Evolutionary conservation across 768 basidiomycete genomes (phyloP).

Genomic region (Galerina sulciceps): DNA sequence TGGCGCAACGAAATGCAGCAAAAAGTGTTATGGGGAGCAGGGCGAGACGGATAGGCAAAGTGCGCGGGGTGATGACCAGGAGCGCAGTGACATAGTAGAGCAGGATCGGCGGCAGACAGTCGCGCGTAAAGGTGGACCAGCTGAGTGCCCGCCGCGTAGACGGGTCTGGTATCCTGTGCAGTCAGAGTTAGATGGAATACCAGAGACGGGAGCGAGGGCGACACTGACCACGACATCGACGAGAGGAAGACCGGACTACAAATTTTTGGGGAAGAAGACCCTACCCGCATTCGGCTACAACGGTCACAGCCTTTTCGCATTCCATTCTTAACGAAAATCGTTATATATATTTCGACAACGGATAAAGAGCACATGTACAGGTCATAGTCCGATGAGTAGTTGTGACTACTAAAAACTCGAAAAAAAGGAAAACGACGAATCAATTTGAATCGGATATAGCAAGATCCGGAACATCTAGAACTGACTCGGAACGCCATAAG

Average conservation of each 20-base stretch:
- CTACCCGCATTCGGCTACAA: no score
- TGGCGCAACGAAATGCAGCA: constrained; percentile 44
- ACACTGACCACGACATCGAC: not conserved
- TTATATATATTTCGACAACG: no score
- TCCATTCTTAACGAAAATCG: no score
- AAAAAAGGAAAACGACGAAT: no score
- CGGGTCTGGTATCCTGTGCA: constrained; percentile 7
- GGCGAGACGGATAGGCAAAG: constrained; percentile 45
- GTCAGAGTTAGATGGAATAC: not conserved
- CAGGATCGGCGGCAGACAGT: constrained; percentile 44
- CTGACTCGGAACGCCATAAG: no score
- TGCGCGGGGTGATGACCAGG: constrained; percentile 52
- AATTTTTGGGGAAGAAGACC: no score
- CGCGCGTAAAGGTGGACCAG: constrained; percentile 32
- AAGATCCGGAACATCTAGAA: no score
- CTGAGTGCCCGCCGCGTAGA: constrained; percentile 36
- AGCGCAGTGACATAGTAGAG: constrained; percentile 57
- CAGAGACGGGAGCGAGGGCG: not conserved
- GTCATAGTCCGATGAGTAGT: no score
- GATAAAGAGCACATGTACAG: no score
- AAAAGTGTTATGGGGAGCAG: constrained; percentile 54
- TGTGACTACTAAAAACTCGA: no score
- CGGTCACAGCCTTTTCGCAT: no score
- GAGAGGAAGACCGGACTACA: not conserved
- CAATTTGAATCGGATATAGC: no score